A percentile compares a stretch with the other conserved stretches of the same genome.
These are phyloP conservation scores for Gynostemma pentaphyllum DNA, from an alignment of 306 rosid species.

Conservation along the genomic window DNA sequence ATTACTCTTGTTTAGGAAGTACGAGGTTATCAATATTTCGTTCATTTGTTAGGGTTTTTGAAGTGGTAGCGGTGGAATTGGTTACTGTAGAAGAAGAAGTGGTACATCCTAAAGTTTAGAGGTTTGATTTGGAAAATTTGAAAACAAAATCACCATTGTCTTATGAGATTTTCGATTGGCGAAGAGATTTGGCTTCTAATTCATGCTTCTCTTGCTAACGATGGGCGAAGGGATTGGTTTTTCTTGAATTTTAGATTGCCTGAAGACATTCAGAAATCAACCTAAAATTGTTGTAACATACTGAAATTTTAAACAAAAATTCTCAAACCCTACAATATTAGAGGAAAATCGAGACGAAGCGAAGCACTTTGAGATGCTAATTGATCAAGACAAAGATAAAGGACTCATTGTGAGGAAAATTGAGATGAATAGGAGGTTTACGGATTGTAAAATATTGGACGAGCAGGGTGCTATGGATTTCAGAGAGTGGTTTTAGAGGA, in stretches of 20 bases:
- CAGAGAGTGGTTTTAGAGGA: too few relatives aligned
- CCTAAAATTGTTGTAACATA: too few relatives aligned
- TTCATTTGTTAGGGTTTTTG: conserved; percentile 49
- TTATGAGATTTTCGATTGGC: conserved; percentile 33
- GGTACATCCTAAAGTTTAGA: conserved; percentile 16
- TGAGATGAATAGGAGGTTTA: too few relatives aligned
- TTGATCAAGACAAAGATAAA: too few relatives aligned
- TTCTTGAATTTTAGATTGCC: conserved; percentile 85
- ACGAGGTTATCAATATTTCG: conserved; percentile 70
- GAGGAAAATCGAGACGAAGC: too few relatives aligned
- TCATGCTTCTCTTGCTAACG: conserved; percentile 88
- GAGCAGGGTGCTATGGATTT: too few relatives aligned
- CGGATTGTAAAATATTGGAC: too few relatives aligned
- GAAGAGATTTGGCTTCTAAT: conserved; percentile 67
- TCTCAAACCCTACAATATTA: too few relatives aligned
- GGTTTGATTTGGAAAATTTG: conserved; percentile 14
- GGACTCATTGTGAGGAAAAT: too few relatives aligned
- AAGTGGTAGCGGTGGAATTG: conserved; percentile 28
- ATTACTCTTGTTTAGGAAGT: conserved; percentile 73
- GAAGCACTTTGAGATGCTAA: too few relatives aligned
- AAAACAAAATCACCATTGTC: not conserved
- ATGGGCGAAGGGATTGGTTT: conserved; percentile 67
- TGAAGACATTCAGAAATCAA: too few relatives aligned
- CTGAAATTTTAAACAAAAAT: too few relatives aligned
- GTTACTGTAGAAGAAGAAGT: conserved; percentile 19